Evolutionary conservation across 2,329 filamentous ascomycete genomes (phyloP).

Genomic region (Colletotrichum somersetense): DNA sequence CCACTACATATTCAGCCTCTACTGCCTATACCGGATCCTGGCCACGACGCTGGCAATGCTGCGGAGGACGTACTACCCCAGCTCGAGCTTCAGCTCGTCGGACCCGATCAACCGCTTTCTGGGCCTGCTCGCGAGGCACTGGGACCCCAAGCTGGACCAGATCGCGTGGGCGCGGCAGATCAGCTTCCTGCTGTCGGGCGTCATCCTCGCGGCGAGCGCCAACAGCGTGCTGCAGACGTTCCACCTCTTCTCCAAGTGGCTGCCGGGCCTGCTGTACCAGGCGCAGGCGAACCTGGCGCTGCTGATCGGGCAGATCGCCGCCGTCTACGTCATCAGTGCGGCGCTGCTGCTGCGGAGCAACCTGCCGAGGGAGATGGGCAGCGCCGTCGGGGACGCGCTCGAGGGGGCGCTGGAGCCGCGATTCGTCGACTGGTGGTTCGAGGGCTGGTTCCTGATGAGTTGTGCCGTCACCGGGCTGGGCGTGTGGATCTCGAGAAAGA

Average conservation of each 20-base stretch:
- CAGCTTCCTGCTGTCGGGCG: slow-evolving; percentile 83
- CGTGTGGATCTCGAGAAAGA: slow-evolving; percentile 77
- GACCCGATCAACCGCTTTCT: slow-evolving; percentile 89
- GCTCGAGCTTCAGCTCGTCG: slow-evolving; percentile 70
- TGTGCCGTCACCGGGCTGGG: slow-evolving; percentile 76
- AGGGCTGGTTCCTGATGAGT: slow-evolving; percentile 84
- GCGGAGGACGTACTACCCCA: slow-evolving; percentile 66
- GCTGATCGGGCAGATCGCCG: slow-evolving; percentile 82
- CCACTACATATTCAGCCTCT: slow-evolving; percentile 79
- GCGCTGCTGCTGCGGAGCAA: slow-evolving; percentile 83
- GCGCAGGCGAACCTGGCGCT: slow-evolving; percentile 84
- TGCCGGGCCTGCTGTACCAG: slow-evolving; percentile 77
- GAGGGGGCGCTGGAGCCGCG: slow-evolving; percentile 79
- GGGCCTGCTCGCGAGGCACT: slow-evolving; percentile 83
- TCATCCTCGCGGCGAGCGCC: slow-evolving; percentile 85
- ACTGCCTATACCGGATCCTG: slow-evolving; percentile 86
- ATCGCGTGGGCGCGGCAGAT: slow-evolving; percentile 87
- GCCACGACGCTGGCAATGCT: slow-evolving; percentile 78
- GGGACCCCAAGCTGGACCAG: slow-evolving; percentile 86
- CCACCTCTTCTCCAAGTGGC: slow-evolving; percentile 81
- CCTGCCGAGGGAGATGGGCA: slow-evolving; percentile 81
- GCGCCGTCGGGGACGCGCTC: slow-evolving; percentile 81
- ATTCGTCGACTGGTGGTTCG: slow-evolving; percentile 88
- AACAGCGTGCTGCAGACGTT: slow-evolving; percentile 89
- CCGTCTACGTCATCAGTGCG: slow-evolving; percentile 87